These are phyloP conservation scores for Herpotrichia juniperi DNA, from an alignment of 2,329 filamentous ascomycete genomes.

Conservation along the genomic window DNA sequence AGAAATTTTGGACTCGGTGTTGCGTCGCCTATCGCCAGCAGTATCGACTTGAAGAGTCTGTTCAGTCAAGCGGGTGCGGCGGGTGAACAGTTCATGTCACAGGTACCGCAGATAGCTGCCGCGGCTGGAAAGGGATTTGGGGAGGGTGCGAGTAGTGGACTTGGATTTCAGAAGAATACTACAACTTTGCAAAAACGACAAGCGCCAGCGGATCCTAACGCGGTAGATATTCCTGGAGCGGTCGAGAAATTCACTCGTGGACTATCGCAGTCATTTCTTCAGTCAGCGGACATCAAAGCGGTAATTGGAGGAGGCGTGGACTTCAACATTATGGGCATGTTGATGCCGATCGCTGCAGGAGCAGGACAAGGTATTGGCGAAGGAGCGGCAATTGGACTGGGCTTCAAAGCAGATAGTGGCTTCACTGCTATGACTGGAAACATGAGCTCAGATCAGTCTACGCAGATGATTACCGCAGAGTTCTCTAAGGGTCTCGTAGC, in stretches of 20 bases:
- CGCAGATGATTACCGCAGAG: slow-evolving; percentile 20
- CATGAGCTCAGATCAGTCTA: slow-evolving; percentile 14
- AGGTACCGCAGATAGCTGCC: slow-evolving; percentile 30
- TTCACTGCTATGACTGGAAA: slow-evolving; percentile 8
- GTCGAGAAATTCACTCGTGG: slow-evolving; percentile 30
- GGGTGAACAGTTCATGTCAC: slow-evolving; percentile 13
- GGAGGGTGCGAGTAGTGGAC: slow-evolving; percentile 30
- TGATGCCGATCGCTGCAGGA: slow-evolving; percentile 30
- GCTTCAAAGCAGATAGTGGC: slow-evolving; percentile 10
- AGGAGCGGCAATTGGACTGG: slow-evolving; percentile 29
- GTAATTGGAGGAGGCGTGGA: slow-evolving; percentile 1
- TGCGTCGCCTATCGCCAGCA: slow-evolving; percentile 28
- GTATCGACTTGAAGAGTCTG: slow-evolving; percentile 23
- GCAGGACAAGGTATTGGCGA: slow-evolving; percentile 35
- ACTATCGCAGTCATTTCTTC: slow-evolving; percentile 31
- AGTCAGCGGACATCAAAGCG: slow-evolving; percentile 21
- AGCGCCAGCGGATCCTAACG: slow-evolving; percentile 5
- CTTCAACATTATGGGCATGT: slow-evolving; percentile 19
- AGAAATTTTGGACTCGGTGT: slow-evolving; percentile 35
- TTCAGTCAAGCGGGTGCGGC: slow-evolving; percentile 16
- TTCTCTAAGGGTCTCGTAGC: slow-evolving; percentile 29
- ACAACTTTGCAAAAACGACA: slow-evolving; percentile 14
- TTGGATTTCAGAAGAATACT: slow-evolving; percentile 18
- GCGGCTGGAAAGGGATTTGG: slow-evolving; percentile 35
- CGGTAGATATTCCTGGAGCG: slow-evolving; percentile 21